These are phyloP conservation scores for Diaporthe amygdali DNA, from an alignment of 2,329 filamentous ascomycete genomes.

Conservation along the genomic window DNA sequence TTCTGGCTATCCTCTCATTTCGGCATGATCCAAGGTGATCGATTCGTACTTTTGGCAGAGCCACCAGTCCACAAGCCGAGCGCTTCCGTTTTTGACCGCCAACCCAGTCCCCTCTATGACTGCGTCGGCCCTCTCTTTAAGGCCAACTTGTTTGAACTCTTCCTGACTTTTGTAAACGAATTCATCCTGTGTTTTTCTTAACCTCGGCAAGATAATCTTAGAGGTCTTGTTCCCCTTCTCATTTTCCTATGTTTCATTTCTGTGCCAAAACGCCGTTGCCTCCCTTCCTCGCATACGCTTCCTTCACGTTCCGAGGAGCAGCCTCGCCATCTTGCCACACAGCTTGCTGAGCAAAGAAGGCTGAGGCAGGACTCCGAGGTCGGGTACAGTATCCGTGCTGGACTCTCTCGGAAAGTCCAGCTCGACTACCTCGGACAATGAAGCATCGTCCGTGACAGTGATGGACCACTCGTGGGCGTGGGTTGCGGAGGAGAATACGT, in stretches of 20 bases:
- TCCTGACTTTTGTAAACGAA: neutral
- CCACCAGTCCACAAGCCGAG: too few species aligned
- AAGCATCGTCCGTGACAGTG: neutral
- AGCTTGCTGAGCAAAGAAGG: neutral
- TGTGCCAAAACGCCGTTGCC: neutral
- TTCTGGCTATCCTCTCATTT: too few species aligned
- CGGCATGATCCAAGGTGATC: too few species aligned
- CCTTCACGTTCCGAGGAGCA: neutral
- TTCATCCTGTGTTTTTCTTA: neutral
- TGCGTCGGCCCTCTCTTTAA: neutral
- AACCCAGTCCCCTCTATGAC: neutral
- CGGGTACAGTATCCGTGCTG: neutral
- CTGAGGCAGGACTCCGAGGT: neutral
- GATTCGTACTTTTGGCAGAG: too few species aligned
- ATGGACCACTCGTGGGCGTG: neutral
- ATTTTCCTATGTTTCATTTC: neutral
- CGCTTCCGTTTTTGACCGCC: too few species aligned
- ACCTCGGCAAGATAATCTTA: neutral
- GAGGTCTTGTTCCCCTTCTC: neutral
- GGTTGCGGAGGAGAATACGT: neutral
- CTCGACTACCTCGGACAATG: neutral
- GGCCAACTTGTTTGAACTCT: neutral
- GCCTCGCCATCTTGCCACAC: neutral
- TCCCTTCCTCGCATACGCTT: neutral
- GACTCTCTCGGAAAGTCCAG: neutral